A percentile compares a stretch with the other conserved stretches of the same genome.
These are phyloP conservation scores for Torulaspora maleeae DNA, from an alignment of 805 yeast species.

Conservation along the genomic window DNA sequence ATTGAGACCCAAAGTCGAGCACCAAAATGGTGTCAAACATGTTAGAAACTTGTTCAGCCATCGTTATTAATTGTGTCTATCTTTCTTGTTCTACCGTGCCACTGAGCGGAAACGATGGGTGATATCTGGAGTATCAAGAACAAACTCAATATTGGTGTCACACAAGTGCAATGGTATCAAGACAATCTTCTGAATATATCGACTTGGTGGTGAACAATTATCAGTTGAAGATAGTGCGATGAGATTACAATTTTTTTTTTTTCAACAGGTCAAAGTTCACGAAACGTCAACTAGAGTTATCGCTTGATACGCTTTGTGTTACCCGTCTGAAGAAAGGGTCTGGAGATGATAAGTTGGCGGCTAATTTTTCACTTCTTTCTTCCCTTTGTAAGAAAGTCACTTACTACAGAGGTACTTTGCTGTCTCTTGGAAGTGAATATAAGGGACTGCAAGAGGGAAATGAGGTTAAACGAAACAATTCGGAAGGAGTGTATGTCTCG, in stretches of 20 bases:
- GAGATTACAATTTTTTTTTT: slow-evolving; percentile 1
- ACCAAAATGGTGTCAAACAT: slow-evolving; percentile 96
- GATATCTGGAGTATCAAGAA: not conserved
- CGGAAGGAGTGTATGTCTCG: too few species aligned
- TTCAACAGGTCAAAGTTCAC: slow-evolving; percentile 1
- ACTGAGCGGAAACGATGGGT: not conserved
- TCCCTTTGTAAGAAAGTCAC: too few species aligned
- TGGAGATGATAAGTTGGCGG: not conserved
- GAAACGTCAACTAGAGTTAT: too few species aligned
- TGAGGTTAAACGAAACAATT: too few species aligned
- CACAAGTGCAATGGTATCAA: not conserved
- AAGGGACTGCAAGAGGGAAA: too few species aligned
- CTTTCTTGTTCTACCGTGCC: not conserved
- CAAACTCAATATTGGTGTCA: not conserved
- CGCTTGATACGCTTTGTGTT: not conserved
- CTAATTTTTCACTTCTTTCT: not conserved
- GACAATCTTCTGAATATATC: too few species aligned
- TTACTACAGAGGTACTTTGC: too few species aligned
- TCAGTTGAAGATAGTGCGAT: slow-evolving; percentile 3
- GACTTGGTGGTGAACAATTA: too few species aligned
- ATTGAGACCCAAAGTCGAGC: slow-evolving; percentile 97
- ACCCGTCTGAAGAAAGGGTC: not conserved
- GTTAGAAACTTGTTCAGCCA: slow-evolving; percentile 60
- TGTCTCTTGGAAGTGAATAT: too few species aligned
- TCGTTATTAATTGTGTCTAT: not conserved